These are phyloP conservation scores for Coemansia pectinata DNA, from an alignment of 192 early-diverging fungal genomes.

Conservation along the genomic window DNA sequence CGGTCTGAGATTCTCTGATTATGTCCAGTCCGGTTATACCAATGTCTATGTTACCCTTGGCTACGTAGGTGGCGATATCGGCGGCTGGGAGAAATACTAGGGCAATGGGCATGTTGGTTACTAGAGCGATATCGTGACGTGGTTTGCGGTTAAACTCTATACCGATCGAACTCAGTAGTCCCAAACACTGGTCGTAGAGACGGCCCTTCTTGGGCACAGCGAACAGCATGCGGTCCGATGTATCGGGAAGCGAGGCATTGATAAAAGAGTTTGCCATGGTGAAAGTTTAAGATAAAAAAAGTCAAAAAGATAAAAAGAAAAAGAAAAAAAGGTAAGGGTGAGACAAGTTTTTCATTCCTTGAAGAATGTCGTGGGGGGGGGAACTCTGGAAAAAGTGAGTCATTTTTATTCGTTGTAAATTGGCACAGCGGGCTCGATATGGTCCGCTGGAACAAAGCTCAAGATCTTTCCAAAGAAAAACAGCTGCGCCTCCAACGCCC, in stretches of 20 bases:
- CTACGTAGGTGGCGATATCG: conserved; percentile 96
- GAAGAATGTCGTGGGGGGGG: not conserved
- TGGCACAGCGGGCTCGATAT: conserved; percentile 31
- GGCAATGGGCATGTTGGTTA: conserved; percentile 90
- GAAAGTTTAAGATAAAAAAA: not conserved
- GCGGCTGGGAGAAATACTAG: conserved; percentile 93
- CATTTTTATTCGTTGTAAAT: conserved; percentile 21
- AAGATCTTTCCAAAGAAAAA: conserved; percentile 71
- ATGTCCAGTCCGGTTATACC: conserved; percentile 98
- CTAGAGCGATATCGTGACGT: conserved; percentile 96
- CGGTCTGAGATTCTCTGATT: conserved; percentile 76
- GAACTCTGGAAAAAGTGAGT: not conserved
- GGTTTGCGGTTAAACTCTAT: conserved; percentile 93
- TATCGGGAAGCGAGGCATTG: conserved; percentile 45
- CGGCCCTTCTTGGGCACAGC: conserved; percentile 99
- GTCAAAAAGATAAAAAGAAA: not conserved
- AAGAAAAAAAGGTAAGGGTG: not conserved
- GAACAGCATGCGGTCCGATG: conserved; percentile 76
- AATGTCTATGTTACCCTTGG: conserved; percentile 91
- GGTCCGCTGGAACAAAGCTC: conserved; percentile 61
- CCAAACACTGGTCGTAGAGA: conserved; percentile 85
- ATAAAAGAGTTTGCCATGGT: conserved; percentile 25
- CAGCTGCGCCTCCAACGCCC: conserved; percentile 63
- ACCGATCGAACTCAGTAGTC: conserved; percentile 85
- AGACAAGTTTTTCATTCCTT: not conserved